Evolutionary conservation across 106 monocot species (phyloP).

Genomic region (Posidonia australis): DNA sequence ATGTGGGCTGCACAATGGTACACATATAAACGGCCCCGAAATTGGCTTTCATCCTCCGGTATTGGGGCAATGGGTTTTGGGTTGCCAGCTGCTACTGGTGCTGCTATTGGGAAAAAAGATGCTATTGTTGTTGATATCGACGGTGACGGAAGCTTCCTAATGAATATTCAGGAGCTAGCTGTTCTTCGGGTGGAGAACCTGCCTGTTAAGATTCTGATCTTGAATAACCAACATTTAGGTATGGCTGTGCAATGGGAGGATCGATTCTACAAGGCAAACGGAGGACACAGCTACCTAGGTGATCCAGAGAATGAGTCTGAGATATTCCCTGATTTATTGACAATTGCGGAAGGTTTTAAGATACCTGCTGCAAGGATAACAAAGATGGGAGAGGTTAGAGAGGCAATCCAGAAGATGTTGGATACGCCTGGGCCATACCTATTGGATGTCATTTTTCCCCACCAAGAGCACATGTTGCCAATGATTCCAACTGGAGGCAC

Average conservation of each 20-base stretch:
- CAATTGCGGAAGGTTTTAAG: slow-evolving; percentile 64
- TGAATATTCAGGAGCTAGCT: slow-evolving; percentile 87
- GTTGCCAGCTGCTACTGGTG: slow-evolving; percentile 84
- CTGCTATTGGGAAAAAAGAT: slow-evolving; percentile 78
- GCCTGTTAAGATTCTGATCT: slow-evolving; percentile 63
- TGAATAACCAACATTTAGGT: slow-evolving; percentile 94
- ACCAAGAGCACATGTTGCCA: slow-evolving; percentile 87
- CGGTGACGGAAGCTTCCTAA: slow-evolving; percentile 85
- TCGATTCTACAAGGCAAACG: slow-evolving; percentile 74
- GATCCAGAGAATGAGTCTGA: slow-evolving; percentile 47
- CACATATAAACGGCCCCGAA: slow-evolving; percentile 46
- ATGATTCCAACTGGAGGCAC: slow-evolving; percentile 89
- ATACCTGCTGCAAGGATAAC: slow-evolving; percentile 65
- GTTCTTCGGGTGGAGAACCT: slow-evolving; percentile 71
- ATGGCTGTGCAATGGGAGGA: slow-evolving; percentile 98
- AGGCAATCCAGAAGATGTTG: slow-evolving; percentile 65
- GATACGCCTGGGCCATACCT: slow-evolving; percentile 85
- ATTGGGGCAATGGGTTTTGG: slow-evolving; percentile 96
- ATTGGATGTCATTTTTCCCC: slow-evolving; percentile 78
- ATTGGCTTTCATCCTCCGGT: slow-evolving; percentile 75
- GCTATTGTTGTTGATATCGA: slow-evolving; percentile 76
- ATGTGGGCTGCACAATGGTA: slow-evolving; percentile 97
- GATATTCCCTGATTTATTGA: slow-evolving; percentile 78
- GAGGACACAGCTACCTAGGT: slow-evolving; percentile 73
- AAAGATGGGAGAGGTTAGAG: slow-evolving; percentile 52